Base-by-base conservation (phyloP, 2,329 filamentous ascomycete genomes). In the Pestalotiopsis sp. region DNA sequence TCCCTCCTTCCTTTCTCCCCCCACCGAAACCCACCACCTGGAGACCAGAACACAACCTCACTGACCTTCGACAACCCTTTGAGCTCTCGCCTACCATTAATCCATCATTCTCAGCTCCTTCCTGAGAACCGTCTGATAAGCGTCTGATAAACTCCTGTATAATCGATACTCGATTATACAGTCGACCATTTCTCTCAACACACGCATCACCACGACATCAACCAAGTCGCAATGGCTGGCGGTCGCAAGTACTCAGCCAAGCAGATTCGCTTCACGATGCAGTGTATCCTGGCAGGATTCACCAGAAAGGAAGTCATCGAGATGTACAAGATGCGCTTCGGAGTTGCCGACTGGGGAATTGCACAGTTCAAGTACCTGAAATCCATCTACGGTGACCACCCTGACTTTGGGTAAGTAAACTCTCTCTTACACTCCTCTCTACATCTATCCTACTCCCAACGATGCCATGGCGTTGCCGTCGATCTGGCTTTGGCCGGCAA, bases 221-320 rank as follows among this genome's bases (percentile, higher is more conserved):
- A 36, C 31, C 31, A 36, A 66, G 41, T 17, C 52, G 58, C 57
- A 4, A 70, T 70, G 68, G 60, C 58, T 31, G 70, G 70, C 25
- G 70, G 68, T 4, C 70, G 69, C 27, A 70, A 71, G 20, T 74
- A 74, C 61, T 70, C 69, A 6, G 60, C 70, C 17, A 69, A 71
- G 27, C 68, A 73, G 68, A 73, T 75, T 38, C 20, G 67, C 38
- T 73, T 73, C 52, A 61, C 73, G 23, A 64, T 73, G 13, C 68
- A 72, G 7, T 36, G 66, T 7, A 64, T 66, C 25, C 23, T 69
- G 31, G 31, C 56, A 1, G 68, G 59, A 7, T 63, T 67, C 13
- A 25, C 66, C 4, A 68, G 64, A 2, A 64, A 68, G 0, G 52
- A 71, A 7, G 68, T 66, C 11, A 60, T 56, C n/a, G 36, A 61